Percentiles rank a stretch among this genome's conserved stretches.
Evolutionary conservation across 257 asterid species (phyloP).

Genomic region (Solanum bukasovii): DNA sequence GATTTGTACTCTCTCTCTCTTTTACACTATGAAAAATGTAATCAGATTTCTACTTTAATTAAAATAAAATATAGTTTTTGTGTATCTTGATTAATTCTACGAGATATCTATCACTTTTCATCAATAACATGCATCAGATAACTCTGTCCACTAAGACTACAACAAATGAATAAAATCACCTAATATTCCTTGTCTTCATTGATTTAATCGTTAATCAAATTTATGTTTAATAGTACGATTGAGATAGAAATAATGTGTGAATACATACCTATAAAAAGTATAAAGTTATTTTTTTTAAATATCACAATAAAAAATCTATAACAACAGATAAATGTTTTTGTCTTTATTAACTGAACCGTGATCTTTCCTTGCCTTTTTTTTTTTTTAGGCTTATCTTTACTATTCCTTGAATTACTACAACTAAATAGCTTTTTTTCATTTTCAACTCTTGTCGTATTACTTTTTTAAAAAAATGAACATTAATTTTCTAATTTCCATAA

Average conservation of each 20-base stretch:
- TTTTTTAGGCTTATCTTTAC: background rate
- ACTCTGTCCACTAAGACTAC: too few species aligned
- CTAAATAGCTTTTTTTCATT: background rate
- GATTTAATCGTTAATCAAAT: background rate
- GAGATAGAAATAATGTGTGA: background rate
- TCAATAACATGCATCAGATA: too few species aligned
- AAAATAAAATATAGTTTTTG: background rate
- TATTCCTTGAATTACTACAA: background rate
- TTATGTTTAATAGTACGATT: background rate
- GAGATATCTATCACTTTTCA: fast-evolving
- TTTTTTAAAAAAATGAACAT: background rate
- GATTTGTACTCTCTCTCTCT: background rate
- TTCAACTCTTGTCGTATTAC: background rate
- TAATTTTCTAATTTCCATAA: background rate
- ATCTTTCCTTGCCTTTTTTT: background rate
- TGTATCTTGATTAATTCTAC: too few species aligned
- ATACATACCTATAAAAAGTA: background rate
- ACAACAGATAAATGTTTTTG: background rate
- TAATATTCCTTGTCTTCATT: too few species aligned
- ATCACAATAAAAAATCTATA: background rate
- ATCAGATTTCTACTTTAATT: background rate
- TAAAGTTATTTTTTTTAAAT: background rate
- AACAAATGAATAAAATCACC: too few species aligned
- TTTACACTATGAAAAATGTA: background rate
- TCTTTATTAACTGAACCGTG: background rate